Percentiles rank a stretch among this genome's conserved stretches.
Evolutionary conservation across 2,329 filamentous ascomycete genomes (phyloP).

Genomic region (Exophiala phaeomuriformis): DNA sequence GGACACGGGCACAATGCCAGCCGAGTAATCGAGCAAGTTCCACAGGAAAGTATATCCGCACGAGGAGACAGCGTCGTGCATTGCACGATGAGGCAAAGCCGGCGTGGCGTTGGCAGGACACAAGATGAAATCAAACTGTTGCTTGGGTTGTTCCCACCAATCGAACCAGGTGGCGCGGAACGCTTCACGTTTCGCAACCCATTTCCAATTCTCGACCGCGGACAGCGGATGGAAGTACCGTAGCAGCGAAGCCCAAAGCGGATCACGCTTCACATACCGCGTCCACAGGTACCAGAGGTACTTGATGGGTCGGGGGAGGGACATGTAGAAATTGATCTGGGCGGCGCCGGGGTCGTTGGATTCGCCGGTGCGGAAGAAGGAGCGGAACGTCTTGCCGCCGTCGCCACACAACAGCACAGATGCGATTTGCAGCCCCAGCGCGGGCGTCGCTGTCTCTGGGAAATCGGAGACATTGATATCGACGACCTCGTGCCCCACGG

Average conservation of each 20-base stretch:
- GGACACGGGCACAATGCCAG: conserved; percentile 75
- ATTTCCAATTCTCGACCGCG: conserved; percentile 72
- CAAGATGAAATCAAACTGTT: conserved; percentile 71
- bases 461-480: conserved; percentile 47
- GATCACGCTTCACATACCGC: conserved; percentile 70
- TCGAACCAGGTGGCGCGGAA: conserved; percentile 73
- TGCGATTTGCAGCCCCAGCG: conserved; percentile 67
- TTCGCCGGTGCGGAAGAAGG: conserved; percentile 68
- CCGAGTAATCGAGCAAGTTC: conserved; percentile 84
- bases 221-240: conserved; percentile 65
- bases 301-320: conserved; percentile 64
- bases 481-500: conserved; percentile 67
- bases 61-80: conserved; percentile 75
- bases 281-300: conserved; percentile 86
- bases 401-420: conserved; percentile 78
- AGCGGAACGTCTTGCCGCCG: conserved; percentile 71
- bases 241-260: conserved; percentile 70
- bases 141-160: conserved; percentile 68
- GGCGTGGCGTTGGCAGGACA: conserved; percentile 85
- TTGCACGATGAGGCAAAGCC: conserved; percentile 76
- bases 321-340: conserved; percentile 68
- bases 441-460: conserved; percentile 66
- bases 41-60: conserved; percentile 94
- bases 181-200: conserved; percentile 67
- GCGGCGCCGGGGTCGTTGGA: conserved; percentile 69